Percentiles rank a stretch among this genome's conserved stretches.
These are phyloP conservation scores for Fusarium marasasianum DNA, from an alignment of 2,329 filamentous ascomycete species.

Conservation along the genomic window DNA sequence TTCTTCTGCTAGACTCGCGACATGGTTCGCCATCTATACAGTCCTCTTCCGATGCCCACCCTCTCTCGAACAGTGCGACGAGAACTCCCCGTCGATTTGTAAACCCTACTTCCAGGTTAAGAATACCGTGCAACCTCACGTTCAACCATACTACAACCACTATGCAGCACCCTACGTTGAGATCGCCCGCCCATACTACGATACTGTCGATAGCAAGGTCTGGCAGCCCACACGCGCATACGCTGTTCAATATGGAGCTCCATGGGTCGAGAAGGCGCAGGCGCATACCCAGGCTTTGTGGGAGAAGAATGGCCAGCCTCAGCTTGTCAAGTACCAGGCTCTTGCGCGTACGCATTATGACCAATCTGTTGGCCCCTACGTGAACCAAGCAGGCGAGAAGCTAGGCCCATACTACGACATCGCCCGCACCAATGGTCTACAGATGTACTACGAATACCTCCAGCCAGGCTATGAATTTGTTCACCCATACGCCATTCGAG, in stretches of 20 bases:
- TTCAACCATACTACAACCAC: slow-evolving; percentile 84
- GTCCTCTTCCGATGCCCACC: slow-evolving; percentile 85
- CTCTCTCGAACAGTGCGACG: slow-evolving; percentile 71
- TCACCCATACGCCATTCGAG: slow-evolving; percentile 76
- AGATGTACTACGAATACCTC: slow-evolving; percentile 77
- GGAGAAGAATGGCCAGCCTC: slow-evolving; percentile 80
- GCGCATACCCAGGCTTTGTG: slow-evolving; percentile 77
- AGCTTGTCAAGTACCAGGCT: slow-evolving; percentile 71
- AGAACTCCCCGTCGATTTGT: slow-evolving; percentile 80
- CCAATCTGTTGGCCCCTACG: slow-evolving; percentile 75
- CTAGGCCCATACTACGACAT: slow-evolving; percentile 78
- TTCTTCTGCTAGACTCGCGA: slow-evolving; percentile 66
- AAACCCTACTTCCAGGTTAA: slow-evolving; percentile 79
- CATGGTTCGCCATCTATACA: slow-evolving; percentile 88
- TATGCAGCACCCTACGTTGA: slow-evolving; percentile 88
- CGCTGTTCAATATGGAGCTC: slow-evolving; percentile 78
- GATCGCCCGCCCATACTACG: slow-evolving; percentile 78
- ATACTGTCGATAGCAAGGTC: slow-evolving; percentile 68
- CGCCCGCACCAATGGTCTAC: slow-evolving; percentile 68
- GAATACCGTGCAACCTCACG: slow-evolving; percentile 72
- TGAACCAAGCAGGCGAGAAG: slow-evolving; percentile 67
- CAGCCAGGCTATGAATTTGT: slow-evolving; percentile 80
- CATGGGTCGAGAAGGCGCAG: slow-evolving; percentile 73
- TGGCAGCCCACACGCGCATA: slow-evolving; percentile 75
- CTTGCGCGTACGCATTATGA: slow-evolving; percentile 74